Evolutionary conservation across 176 grass and related monocot genomes (phyloP).

Genomic region (Zoysia pacifica): DNA sequence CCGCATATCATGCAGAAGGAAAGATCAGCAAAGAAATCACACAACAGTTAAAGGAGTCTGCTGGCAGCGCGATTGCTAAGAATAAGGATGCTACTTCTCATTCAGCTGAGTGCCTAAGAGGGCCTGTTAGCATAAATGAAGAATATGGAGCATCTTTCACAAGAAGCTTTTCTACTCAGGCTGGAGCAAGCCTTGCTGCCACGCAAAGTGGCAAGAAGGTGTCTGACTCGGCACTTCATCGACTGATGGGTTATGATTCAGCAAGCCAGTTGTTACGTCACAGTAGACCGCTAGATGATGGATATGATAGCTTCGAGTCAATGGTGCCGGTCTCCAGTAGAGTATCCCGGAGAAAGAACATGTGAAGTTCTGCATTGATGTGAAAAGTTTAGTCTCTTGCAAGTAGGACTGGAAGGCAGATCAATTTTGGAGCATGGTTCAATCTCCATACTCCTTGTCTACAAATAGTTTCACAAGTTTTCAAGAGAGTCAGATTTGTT

Average conservation of each 20-base stretch:
- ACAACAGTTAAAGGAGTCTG: slow-evolving; percentile 1
- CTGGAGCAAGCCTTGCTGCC: slow-evolving; percentile 34
- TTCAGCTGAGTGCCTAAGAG: slow-evolving; percentile 24
- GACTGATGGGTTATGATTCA: slow-evolving; percentile 93
- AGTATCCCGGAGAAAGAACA: slow-evolving; percentile 54
- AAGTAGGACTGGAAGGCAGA: slow-evolving; percentile 1
- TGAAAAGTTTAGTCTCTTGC: not conserved
- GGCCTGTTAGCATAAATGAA: slow-evolving; percentile 42
- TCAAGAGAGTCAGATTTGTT: slow-evolving; percentile 5
- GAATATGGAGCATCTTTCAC: slow-evolving; percentile 43
- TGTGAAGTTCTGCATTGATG: slow-evolving; percentile 22
- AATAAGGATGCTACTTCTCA: slow-evolving; percentile 32
- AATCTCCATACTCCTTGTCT: not conserved
- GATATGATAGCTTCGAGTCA: slow-evolving; percentile 65
- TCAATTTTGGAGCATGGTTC: slow-evolving; percentile 13
- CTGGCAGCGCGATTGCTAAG: slow-evolving; percentile 1
- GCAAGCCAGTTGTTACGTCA: slow-evolving; percentile 75
- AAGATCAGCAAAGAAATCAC: slow-evolving; percentile 24
- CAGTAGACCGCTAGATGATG: slow-evolving; percentile 45
- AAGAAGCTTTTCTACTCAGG: slow-evolving; percentile 55
- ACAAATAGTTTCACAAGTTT: slow-evolving; percentile 33
- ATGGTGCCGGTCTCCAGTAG: slow-evolving; percentile 57
- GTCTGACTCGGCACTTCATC: slow-evolving; percentile 61
- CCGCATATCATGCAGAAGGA: not conserved
- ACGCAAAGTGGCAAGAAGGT: slow-evolving; percentile 43